Percentiles rank a stretch among this genome's conserved stretches.
Conservation (phyloP, 768 basidiomycete species). For the Podaxis mareebaensis region DNA sequence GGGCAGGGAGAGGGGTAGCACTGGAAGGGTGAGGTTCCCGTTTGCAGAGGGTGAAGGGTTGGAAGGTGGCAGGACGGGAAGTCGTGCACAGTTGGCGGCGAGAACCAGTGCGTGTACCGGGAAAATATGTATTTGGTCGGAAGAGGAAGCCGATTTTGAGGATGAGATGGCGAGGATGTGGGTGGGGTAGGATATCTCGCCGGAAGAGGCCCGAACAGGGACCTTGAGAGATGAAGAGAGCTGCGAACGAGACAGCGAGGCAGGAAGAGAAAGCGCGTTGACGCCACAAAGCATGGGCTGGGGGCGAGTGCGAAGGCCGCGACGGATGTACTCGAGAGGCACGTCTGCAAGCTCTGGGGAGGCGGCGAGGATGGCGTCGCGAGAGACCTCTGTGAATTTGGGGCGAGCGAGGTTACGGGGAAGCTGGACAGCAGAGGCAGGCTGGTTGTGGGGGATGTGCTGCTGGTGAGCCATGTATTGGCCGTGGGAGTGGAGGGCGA, state of each 20-base stretch:
- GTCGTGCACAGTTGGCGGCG: constrained; percentile 58
- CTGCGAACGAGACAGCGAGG: constrained; percentile 65
- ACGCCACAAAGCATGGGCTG: constrained; percentile 56
- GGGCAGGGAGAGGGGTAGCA: constrained; percentile 70
- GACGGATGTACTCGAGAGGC: constrained; percentile 69
- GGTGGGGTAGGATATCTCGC: constrained; percentile 45
- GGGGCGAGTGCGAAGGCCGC: constrained; percentile 50
- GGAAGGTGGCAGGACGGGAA: constrained; percentile 50
- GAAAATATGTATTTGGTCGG: constrained; percentile 50
- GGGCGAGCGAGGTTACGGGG: constrained; percentile 74
- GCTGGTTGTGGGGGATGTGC: constrained; percentile 18
- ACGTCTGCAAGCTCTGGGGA: constrained; percentile 67
- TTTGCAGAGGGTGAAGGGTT: constrained; percentile 25
- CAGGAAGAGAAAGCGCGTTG: constrained; percentile 49
- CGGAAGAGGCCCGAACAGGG: constrained; percentile 33
- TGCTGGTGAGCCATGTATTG: constrained; percentile 28
- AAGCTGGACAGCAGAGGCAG: constrained; percentile 52
- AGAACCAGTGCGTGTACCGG: constrained; percentile 65
- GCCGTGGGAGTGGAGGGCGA: constrained; percentile 37
- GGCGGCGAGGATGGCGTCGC: constrained; percentile 59
- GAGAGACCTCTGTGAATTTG: constrained; percentile 53
- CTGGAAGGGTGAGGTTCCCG: constrained; percentile 51
- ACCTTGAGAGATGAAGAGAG: constrained; percentile 60
- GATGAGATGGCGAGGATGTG: constrained; percentile 59
- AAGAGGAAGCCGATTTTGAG: constrained; percentile 37